Percentiles rank a stretch among this genome's conserved stretches.
Conservation (phyloP, 202 grass and related monocot genomes). For the Panicum virgatum region DNA sequence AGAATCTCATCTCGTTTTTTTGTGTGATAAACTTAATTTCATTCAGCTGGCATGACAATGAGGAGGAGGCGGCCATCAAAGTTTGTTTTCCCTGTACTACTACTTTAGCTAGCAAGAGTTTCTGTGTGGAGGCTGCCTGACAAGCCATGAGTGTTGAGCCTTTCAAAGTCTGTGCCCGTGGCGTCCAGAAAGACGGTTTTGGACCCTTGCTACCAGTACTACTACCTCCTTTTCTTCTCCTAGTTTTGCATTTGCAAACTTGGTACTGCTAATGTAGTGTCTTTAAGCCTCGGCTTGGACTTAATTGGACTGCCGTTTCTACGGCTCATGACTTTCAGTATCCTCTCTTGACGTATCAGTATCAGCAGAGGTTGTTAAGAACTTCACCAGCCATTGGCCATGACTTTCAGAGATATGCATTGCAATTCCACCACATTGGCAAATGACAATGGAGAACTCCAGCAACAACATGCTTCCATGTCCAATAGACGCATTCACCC, state of each 20-base stretch:
- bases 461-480: not conserved
- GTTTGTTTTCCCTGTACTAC: no score
- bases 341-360: not conserved
- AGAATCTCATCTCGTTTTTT: not conserved
- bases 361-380: not conserved
- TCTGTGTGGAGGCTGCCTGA: not conserved
- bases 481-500: not conserved
- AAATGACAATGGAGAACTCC: not conserved
- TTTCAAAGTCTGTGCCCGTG: constrained; percentile 41
- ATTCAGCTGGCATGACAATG: no score
- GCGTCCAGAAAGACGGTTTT: constrained; percentile 46
- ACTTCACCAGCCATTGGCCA: not conserved
- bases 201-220: constrained; percentile 34
- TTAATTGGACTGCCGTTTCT: not conserved
- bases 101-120: constrained; percentile 1
- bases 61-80: no score
- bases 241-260: constrained; percentile 2
- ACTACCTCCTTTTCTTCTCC: not conserved
- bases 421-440: not conserved
- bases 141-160: not conserved
- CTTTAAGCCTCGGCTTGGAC: not conserved
- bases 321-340: not conserved
- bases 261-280: not conserved
- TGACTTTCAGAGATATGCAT: not conserved
- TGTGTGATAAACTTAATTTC: not conserved